Conservation (phyloP, 2,329 filamentous ascomycete genomes). For the Alternaria sp. region DNA sequence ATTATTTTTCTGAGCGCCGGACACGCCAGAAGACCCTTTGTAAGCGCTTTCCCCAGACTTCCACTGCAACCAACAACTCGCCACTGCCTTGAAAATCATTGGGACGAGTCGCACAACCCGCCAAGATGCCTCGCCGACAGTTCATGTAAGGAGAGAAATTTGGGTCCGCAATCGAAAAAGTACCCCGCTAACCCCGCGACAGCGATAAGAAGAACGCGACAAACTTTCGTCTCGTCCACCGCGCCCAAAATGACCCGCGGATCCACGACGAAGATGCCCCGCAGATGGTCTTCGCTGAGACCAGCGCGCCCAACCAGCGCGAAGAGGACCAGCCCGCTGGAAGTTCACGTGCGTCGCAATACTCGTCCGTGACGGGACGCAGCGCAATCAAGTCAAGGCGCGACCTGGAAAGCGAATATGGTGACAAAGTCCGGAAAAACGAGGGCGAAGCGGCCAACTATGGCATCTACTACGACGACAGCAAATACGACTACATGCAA, state of each 20-base stretch:
- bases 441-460: slow-evolving; percentile 96
- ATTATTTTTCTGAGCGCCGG: slow-evolving; percentile 60
- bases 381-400: slow-evolving; percentile 71
- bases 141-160: slow-evolving; percentile 68
- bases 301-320: slow-evolving; percentile 53
- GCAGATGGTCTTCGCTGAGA: slow-evolving; percentile 86
- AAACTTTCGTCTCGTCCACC: slow-evolving; percentile 93
- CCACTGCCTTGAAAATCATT: background rate
- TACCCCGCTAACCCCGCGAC: slow-evolving; percentile 46
- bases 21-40: slow-evolving; percentile 34
- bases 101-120: background rate
- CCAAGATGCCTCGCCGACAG: slow-evolving; percentile 75
- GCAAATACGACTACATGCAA: slow-evolving; percentile 99
- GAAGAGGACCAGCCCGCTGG: slow-evolving; percentile 52
- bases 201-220: slow-evolving; percentile 90
- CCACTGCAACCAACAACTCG: slow-evolving; percentile 16
- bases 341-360: slow-evolving; percentile 55
- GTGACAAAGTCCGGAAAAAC: slow-evolving; percentile 77
- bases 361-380: slow-evolving; percentile 51
- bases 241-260: slow-evolving; percentile 94
- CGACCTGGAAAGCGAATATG: slow-evolving; percentile 80
- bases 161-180: background rate
- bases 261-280: slow-evolving; percentile 92
- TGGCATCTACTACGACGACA: slow-evolving; percentile 94
- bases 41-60: slow-evolving; percentile 42